These are phyloP conservation scores for Paecilomyces fulvus DNA, from an alignment of 2,329 filamentous ascomycete species.

Conservation along the genomic window DNA sequence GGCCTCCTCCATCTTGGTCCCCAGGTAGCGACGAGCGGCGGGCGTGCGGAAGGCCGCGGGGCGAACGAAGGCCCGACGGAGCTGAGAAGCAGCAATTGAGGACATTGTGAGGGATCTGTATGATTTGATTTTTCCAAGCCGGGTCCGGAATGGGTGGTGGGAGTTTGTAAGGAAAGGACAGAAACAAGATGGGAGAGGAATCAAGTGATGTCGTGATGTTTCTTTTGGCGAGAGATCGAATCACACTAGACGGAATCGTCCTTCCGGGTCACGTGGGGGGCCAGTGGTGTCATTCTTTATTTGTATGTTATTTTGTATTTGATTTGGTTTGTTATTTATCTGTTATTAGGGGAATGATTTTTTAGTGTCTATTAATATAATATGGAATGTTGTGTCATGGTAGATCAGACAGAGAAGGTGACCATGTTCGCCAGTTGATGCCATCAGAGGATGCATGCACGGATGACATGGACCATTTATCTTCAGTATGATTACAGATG, in stretches of 20 bases:
- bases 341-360: too few relatives aligned
- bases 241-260: neutral
- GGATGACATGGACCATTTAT: too few relatives aligned
- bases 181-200: too few relatives aligned
- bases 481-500: too few relatives aligned
- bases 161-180: too few relatives aligned
- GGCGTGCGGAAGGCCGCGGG: constrained; percentile 33
- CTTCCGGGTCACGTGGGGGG: neutral
- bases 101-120: constrained; percentile 23
- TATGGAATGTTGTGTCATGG: neutral
- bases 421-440: too few relatives aligned
- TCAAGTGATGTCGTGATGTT: constrained; percentile 5
- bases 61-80: constrained; percentile 34
- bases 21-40: constrained; percentile 29
- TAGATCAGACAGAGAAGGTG: too few relatives aligned
- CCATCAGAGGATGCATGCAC: too few relatives aligned
- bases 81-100: constrained; percentile 33
- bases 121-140: too few relatives aligned
- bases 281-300: neutral
- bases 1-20: constrained; percentile 39
- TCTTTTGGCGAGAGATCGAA: neutral
- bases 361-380: neutral
- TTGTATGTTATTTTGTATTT: too few relatives aligned
- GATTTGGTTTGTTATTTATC: too few relatives aligned
- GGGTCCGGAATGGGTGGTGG: neutral